phyloP scores from a whole-genome alignment of 169 alveolate species.

The Cryptosporidium xiaoi region DNA sequence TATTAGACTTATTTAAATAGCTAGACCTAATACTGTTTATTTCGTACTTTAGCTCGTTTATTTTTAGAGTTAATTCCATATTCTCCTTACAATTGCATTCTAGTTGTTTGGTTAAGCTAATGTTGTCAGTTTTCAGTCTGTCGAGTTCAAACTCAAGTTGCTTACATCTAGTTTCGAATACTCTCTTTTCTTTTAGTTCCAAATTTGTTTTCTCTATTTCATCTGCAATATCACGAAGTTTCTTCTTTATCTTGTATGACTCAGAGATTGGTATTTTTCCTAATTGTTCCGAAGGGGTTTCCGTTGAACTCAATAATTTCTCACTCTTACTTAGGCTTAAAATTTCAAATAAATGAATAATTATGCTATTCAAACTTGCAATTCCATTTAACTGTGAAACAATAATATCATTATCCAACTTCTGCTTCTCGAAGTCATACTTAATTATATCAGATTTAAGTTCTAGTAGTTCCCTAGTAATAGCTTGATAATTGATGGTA shows the following conservation, averaged over 20 bases:
- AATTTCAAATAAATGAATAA: background rate
- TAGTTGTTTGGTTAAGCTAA: background rate
- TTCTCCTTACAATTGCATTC: constrained; percentile 12
- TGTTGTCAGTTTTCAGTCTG: constrained; percentile 8
- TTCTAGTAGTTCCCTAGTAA: constrained; percentile 12
- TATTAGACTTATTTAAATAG: too few relatives aligned
- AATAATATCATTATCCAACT: constrained; percentile 16
- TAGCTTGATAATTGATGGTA: background rate
- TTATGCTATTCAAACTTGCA: background rate
- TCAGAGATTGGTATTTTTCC: constrained; percentile 11
- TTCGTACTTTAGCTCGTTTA: constrained; percentile 22
- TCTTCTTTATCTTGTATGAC: constrained; percentile 3
- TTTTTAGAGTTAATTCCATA: background rate
- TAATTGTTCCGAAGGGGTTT: background rate
- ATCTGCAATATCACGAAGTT: background rate
- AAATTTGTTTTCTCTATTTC: background rate
- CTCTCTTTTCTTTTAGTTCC: constrained; percentile 29
- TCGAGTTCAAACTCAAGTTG: constrained; percentile 42
- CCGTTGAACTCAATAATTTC: background rate
- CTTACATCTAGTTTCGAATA: background rate
- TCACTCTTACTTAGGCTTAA: background rate
- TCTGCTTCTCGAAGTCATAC: constrained; percentile 24
- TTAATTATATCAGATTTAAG: constrained; percentile 20
- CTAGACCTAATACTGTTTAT: too few relatives aligned
- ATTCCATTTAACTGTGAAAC: background rate